phyloP scores from a whole-genome alignment of 2,329 filamentous ascomycete genomes.

The Colletotrichum lindemuthianum region DNA sequence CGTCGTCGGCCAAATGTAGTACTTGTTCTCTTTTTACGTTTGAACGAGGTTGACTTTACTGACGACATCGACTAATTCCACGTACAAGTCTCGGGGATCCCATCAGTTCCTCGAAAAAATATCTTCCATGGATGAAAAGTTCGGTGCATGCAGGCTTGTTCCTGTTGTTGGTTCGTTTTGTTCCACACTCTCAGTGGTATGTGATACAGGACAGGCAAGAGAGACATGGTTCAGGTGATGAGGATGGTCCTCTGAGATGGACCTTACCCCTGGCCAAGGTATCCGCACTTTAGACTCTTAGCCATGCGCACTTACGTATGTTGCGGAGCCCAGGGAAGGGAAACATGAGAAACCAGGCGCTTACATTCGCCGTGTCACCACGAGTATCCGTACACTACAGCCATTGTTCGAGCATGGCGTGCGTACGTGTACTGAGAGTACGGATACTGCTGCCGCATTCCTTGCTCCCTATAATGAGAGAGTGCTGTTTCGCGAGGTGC shows the following conservation, averaged over 20 bases:
- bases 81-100: no score
- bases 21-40: no score
- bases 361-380: background rate
- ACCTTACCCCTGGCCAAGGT: slow-evolving; percentile 18
- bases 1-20: no score
- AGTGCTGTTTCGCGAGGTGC: no score
- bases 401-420: background rate
- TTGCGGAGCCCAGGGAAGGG: slow-evolving; percentile 12
- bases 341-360: slow-evolving; percentile 4
- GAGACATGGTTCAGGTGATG: slow-evolving; percentile 2
- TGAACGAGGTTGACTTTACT: no score
- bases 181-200: background rate
- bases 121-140: no score
- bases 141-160: background rate
- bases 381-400: background rate
- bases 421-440: background rate
- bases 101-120: no score
- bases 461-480: background rate
- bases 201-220: slow-evolving; percentile 1
- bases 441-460: background rate
- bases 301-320: slow-evolving; percentile 29
- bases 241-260: slow-evolving; percentile 14
- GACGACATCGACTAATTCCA: no score
- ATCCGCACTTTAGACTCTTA: slow-evolving; percentile 32
- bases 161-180: slow-evolving; percentile 21